These are phyloP conservation scores for Boletus tomentosulus DNA, from an alignment of 768 basidiomycete species.

Conservation along the genomic window DNA sequence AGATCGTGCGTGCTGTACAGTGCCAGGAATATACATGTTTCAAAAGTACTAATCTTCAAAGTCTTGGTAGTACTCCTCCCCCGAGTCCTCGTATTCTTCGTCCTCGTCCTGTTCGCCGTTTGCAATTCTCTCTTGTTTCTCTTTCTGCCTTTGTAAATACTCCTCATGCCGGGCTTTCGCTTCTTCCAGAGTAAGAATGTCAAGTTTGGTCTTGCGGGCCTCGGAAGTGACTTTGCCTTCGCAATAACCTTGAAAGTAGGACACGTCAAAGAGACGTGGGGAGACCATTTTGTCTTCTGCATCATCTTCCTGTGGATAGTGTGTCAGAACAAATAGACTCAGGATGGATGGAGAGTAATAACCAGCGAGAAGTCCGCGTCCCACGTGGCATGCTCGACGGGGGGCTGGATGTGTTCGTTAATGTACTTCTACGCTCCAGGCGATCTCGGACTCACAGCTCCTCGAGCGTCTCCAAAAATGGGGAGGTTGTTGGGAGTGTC, in stretches of 20 bases:
- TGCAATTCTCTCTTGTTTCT: constrained; percentile 6
- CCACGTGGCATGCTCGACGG: constrained; percentile 17
- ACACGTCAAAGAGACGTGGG: constrained; percentile 14
- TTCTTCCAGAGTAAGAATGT: constrained; percentile 21
- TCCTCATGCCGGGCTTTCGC: constrained; percentile 3
- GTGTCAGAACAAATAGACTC: not conserved
- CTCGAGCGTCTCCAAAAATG: constrained; percentile 16
- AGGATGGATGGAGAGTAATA: not conserved
- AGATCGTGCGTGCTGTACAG: not conserved
- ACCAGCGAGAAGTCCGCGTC: constrained; percentile 1
- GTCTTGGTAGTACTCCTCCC: constrained; percentile 1
- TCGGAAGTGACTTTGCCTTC: constrained; percentile 21
- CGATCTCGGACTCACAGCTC: constrained; percentile 13
- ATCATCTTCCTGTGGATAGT: constrained; percentile 15
- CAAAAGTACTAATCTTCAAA: not conserved
- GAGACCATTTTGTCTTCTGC: constrained; percentile 22
- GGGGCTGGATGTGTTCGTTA: constrained; percentile 10
- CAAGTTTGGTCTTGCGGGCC: constrained; percentile 18
- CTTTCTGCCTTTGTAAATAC: constrained; percentile 4
- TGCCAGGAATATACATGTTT: not conserved
- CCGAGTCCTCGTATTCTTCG: constrained; percentile 10
- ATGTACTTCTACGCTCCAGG: too few relatives aligned
- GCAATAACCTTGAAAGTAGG: constrained; percentile 25
- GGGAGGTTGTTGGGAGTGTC: constrained; percentile 17
- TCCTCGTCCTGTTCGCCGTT: constrained; percentile 10